Conservation (phyloP, 2,329 filamentous ascomycete genomes). For the Dryadomyces quercus-mongolicae region DNA sequence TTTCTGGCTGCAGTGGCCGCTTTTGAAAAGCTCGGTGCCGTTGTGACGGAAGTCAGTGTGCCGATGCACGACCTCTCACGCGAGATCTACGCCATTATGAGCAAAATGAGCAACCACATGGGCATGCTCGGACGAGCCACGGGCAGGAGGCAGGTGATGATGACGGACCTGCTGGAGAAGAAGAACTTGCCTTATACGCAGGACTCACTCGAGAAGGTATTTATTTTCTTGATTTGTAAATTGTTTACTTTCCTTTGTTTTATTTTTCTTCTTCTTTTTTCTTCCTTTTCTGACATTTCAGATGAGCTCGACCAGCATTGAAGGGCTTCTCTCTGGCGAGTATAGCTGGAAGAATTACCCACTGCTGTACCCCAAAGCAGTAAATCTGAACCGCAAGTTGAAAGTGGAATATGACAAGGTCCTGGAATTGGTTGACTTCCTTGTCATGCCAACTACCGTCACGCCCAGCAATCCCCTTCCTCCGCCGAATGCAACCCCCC, state of each 20-base stretch:
- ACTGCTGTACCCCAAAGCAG: conserved; percentile 25
- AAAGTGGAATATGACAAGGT: conserved; percentile 23
- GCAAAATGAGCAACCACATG: conserved; percentile 19
- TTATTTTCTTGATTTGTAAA: too few relatives aligned
- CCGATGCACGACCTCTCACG: conserved; percentile 16
- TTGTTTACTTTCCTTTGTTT: too few relatives aligned
- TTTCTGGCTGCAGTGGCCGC: conserved; percentile 16
- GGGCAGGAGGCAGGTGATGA: conserved; percentile 13
- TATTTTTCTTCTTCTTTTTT: too few relatives aligned
- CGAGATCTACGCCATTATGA: conserved; percentile 13
- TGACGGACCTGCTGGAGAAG: conserved; percentile 11
- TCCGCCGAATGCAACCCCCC: conserved; percentile 4
- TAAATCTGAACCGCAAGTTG: conserved; percentile 25
- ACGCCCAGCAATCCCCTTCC: conserved; percentile 9
- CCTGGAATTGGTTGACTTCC: conserved; percentile 23
- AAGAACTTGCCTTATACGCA: conserved; percentile 7
- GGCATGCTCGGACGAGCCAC: conserved; percentile 19
- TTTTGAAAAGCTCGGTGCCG: conserved; percentile 17
- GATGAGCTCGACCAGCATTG: conserved; percentile 11
- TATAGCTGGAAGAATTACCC: conserved; percentile 23
- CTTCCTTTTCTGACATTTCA: too few relatives aligned
- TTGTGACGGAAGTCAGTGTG: conserved; percentile 17
- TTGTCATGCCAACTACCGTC: conserved; percentile 26
- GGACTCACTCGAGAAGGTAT: conserved; percentile 3
- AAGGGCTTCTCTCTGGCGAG: conserved; percentile 25